A percentile compares a stretch with the other conserved stretches of the same genome.
phyloP scores from a whole-genome alignment of 257 asterid species.

The Marsdenia floribunda region DNA sequence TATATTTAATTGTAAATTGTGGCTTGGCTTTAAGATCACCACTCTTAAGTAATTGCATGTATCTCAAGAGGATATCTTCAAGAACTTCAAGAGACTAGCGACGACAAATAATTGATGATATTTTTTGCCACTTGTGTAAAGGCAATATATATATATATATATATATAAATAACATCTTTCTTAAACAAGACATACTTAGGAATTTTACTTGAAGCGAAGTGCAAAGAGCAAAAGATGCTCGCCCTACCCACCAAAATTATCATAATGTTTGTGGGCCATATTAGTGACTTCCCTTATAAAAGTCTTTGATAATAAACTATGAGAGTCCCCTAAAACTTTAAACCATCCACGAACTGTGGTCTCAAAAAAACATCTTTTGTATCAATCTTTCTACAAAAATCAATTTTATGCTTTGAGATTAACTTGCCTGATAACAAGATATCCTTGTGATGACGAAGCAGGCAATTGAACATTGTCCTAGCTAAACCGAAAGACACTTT shows the following conservation, averaged over 20 bases:
- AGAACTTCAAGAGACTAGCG: constrained; percentile 62
- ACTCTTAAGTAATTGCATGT: constrained; percentile 75
- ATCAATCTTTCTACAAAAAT: too few species aligned
- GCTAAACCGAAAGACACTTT: constrained; percentile 17
- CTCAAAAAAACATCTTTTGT: constrained; percentile 34
- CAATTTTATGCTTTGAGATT: constrained; percentile 16
- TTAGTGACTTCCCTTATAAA: constrained; percentile 58
- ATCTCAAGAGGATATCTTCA: constrained; percentile 82
- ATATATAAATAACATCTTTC: too few species aligned
- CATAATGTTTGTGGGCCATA: constrained; percentile 78
- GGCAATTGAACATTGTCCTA: constrained; percentile 34
- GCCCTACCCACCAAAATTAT: constrained; percentile 73
- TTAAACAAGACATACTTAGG: too few species aligned
- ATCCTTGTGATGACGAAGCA: constrained; percentile 58
- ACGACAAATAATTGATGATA: constrained; percentile 30
- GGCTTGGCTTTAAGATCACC: constrained; percentile 85
- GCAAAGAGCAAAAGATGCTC: constrained; percentile 42
- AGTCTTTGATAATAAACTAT: constrained; percentile 55
- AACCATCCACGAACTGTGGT: constrained; percentile 78
- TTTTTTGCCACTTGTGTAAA: too few species aligned
- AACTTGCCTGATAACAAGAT: constrained; percentile 91
- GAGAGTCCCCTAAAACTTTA: constrained; percentile 84
- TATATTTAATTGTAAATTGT: constrained; percentile 62
- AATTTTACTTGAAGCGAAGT: neutral
- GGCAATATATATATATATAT: too few species aligned